These are phyloP conservation scores for Tulasnella sp. DNA, from an alignment of 768 basidiomycete species.

Conservation along the genomic window DNA sequence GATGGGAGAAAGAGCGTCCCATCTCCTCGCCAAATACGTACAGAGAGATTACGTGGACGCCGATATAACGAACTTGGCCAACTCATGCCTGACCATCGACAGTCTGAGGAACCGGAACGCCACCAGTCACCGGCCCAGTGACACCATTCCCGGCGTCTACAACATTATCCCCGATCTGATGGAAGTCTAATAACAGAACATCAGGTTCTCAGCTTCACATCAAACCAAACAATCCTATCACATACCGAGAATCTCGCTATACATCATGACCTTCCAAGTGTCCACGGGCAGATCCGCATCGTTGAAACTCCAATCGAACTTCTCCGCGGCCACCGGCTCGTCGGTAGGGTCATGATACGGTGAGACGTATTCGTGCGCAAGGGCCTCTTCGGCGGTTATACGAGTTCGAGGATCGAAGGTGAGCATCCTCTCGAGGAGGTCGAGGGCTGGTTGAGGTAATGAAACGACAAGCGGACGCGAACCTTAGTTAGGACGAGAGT, in stretches of 20 bases:
- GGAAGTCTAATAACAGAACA: conserved; percentile 19
- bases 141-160: not conserved
- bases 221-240: conserved; percentile 5
- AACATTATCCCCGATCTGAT: conserved; percentile 18
- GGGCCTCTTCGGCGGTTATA: conserved; percentile 85
- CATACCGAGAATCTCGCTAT: conserved; percentile 91
- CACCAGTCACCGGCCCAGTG: not conserved
- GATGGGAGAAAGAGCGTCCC: no score
- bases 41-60: no score
- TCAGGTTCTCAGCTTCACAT: not conserved
- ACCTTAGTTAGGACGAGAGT: no score
- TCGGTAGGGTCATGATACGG: conserved; percentile 99
- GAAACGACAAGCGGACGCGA: no score
- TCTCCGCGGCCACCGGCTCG: conserved; percentile 85
- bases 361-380: conserved; percentile 85
- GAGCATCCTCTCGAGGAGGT: conserved; percentile 96
- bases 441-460: conserved; percentile 50
- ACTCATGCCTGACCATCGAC: no score
- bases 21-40: no score
- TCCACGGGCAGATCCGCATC: conserved; percentile 97
- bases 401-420: conserved; percentile 97
- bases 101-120: no score
- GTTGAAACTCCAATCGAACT: conserved; percentile 99
- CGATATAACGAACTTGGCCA: no score
- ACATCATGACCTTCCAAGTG: conserved; percentile 99